These are phyloP conservation scores for Candida khao-thaluensis DNA, from an alignment of 805 yeast species.

Conservation along the genomic window DNA sequence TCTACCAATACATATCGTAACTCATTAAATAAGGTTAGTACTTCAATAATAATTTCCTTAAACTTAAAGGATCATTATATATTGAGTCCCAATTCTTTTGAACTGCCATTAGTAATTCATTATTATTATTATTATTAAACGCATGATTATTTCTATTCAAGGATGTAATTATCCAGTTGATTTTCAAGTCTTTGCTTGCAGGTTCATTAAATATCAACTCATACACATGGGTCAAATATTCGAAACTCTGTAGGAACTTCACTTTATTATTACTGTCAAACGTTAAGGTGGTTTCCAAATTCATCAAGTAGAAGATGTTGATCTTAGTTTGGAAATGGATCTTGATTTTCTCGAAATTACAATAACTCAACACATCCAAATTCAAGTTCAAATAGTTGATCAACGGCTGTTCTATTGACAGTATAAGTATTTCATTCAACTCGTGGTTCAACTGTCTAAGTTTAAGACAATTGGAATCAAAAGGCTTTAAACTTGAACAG, in stretches of 20 bases:
- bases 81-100: conserved; percentile 20
- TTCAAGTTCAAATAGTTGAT: background rate
- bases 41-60: conserved; percentile 11
- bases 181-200: conserved; percentile 17
- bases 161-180: conserved; percentile 22
- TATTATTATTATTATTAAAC: background rate
- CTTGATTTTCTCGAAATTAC: conserved; percentile 21
- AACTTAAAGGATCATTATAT: conserved; percentile 12
- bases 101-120: conserved; percentile 12
- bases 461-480: conserved; percentile 3
- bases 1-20: too few relatives aligned
- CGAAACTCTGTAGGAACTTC: conserved; percentile 19
- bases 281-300: conserved; percentile 16
- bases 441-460: conserved; percentile 1
- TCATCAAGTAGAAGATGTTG: conserved; percentile 18
- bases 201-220: conserved; percentile 16
- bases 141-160: conserved; percentile 12
- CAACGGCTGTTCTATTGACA: conserved; percentile 10
- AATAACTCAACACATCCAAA: conserved; percentile 6
- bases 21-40: too few relatives aligned
- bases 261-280: conserved; percentile 13
- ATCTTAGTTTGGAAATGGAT: conserved; percentile 18
- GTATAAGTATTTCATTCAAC: conserved; percentile 11
- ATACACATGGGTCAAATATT: conserved; percentile 17
- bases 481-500: conserved; percentile 8